Conservation (phyloP, 805 yeast species). For the Wickerhamiella brachini region DNA sequence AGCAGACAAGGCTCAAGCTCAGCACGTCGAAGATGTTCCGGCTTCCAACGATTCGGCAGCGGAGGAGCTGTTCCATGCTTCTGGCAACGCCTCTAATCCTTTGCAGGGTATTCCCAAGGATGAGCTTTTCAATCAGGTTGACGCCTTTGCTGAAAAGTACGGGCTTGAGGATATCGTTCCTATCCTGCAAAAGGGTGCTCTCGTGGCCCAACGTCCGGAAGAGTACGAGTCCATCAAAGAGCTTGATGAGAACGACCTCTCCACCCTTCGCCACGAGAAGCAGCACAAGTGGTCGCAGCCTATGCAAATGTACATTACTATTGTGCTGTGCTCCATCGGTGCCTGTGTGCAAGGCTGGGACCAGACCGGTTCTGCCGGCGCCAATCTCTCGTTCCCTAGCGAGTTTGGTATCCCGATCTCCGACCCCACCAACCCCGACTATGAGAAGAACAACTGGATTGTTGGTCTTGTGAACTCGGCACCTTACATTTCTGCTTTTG, state of each 20-base stretch:
- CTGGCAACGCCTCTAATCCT: slow-evolving; percentile 14
- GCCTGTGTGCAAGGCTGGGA: slow-evolving; percentile 65
- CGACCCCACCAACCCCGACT: slow-evolving; percentile 9
- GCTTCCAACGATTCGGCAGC: not conserved
- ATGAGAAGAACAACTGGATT: slow-evolving; percentile 23
- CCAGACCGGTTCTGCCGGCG: slow-evolving; percentile 56
- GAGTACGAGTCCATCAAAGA: slow-evolving; percentile 17
- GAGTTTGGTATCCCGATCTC: slow-evolving; percentile 29
- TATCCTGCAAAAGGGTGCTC: slow-evolving; percentile 31
- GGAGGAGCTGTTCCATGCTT: not conserved
- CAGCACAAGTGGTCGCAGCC: slow-evolving; percentile 35
- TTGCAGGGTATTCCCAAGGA: slow-evolving; percentile 13
- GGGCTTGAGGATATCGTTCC: slow-evolving; percentile 15
- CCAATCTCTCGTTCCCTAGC: slow-evolving; percentile 37
- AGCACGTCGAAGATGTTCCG: slow-evolving; percentile 1
- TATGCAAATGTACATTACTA: slow-evolving; percentile 30
- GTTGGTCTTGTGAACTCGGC: slow-evolving; percentile 50
- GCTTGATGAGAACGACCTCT: slow-evolving; percentile 22
- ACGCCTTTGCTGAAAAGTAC: slow-evolving; percentile 13
- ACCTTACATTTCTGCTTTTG: slow-evolving; percentile 36
- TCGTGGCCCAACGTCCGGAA: slow-evolving; percentile 33
- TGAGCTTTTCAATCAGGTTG: slow-evolving; percentile 18
- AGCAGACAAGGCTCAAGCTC: not conserved
- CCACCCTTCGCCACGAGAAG: slow-evolving; percentile 30
- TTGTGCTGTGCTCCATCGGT: slow-evolving; percentile 49